Conservation (phyloP, 768 basidiomycete species). For the Paxillus ammoniavirescens region DNA sequence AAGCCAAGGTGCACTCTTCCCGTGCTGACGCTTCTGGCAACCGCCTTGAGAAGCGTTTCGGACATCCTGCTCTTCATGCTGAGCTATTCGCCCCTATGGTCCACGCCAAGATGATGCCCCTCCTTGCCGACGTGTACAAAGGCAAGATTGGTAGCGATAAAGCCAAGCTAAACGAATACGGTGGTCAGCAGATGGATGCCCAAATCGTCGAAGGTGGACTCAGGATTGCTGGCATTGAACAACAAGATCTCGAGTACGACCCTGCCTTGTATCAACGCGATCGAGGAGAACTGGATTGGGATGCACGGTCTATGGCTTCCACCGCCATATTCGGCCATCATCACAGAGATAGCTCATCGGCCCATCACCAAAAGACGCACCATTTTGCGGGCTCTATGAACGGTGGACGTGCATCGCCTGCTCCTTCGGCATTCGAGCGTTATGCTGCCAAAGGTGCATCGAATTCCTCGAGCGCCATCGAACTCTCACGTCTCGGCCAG, state of each 20-base stretch:
- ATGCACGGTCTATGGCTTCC: constrained; percentile 71
- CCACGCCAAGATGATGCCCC: constrained; percentile 80
- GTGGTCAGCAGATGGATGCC: constrained; percentile 73
- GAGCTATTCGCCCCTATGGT: constrained; percentile 90
- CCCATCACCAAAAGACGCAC: constrained; percentile 41
- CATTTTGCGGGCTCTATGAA: constrained; percentile 36
- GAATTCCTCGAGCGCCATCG: constrained; percentile 39
- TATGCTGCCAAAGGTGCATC: constrained; percentile 55
- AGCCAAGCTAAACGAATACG: constrained; percentile 73
- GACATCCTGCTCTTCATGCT: constrained; percentile 86
- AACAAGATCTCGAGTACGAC: constrained; percentile 81
- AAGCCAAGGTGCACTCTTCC: constrained; percentile 75
- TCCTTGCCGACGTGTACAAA: constrained; percentile 71
- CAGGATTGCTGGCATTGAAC: constrained; percentile 78
- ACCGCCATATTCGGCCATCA: constrained; percentile 47
- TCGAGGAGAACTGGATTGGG: constrained; percentile 87
- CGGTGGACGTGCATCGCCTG: constrained; percentile 37
- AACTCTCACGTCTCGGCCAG: constrained; percentile 56
- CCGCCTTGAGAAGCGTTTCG: constrained; percentile 87
- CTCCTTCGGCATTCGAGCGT: constrained; percentile 50
- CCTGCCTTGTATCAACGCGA: constrained; percentile 77
- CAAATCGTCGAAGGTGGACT: constrained; percentile 75
- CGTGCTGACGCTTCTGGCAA: constrained; percentile 69
- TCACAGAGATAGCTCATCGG: constrained; percentile 34
- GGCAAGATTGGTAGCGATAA: constrained; percentile 66